Evolutionary conservation across 2,329 filamentous ascomycete species (phyloP), one percentile per base, ranked within the genome.

Genomic region (Trichoderma atrobrunneum): DNA sequence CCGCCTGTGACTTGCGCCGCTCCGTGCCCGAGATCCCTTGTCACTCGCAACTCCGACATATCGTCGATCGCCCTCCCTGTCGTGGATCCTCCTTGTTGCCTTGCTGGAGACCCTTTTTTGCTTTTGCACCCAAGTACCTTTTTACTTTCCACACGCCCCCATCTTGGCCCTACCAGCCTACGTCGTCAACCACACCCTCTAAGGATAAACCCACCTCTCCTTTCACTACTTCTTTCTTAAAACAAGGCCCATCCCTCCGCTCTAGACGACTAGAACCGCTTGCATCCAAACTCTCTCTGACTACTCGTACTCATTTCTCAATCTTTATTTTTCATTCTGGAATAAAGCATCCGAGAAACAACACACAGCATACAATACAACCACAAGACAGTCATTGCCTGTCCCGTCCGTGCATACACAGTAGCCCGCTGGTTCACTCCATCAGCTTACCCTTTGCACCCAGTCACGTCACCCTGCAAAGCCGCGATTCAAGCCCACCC

Each of bases 71-170:
- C 56, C 56, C 65, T 32, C 71, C 71, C 65, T 72, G 65, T 30
- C 71, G 71, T 72, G 71, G 64, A 69, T 72, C 71, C 65, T 65
- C 57, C 51, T 51, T 56, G 65, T 54, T 72, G 71, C 71, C 71
- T 70, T 72, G 71, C 36, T 70, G 54, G 63, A 59, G 56, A 65
- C 61, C 61, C 69, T 65, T 39, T 65, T 57, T 65, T 39, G 32
- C 26, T 65, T 63, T 48, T 30, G 21, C 24, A 32, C 32, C 32
- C 59, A 36, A n/a, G 30, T 48, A 48, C 36, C 26, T n/a, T 32
- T 64, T 48, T 43, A 2, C 24, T 28, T 16, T 39, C 10, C 32
- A 24, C 57, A 64, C 71, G 6, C 71, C 56, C 59, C 24, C 14
- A 43, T 30, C 26, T 18, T 70, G 59, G 59, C 68, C 59, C 59